Evolutionary conservation across 805 yeast species (phyloP).

Genomic region (Wickerhamomyces bisporus): DNA sequence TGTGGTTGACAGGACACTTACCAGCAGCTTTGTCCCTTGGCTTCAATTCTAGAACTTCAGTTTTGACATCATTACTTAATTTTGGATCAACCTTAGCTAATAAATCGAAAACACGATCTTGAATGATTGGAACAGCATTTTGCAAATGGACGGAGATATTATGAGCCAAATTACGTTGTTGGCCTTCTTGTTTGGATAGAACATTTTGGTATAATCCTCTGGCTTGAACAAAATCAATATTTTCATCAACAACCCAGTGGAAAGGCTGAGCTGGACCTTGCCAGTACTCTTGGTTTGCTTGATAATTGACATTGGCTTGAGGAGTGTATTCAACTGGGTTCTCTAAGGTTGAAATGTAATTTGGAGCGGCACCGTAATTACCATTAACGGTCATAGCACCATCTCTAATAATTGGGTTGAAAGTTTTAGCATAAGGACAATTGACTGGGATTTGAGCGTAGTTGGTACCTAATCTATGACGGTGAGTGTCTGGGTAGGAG

Average conservation of each 20-base stretch:
- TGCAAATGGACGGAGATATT: slow-evolving; percentile 73
- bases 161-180: slow-evolving; percentile 77
- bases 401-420: slow-evolving; percentile 75
- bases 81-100: slow-evolving; percentile 67
- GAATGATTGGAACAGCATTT: slow-evolving; percentile 68
- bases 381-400: slow-evolving; percentile 70
- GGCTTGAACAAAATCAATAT: slow-evolving; percentile 74
- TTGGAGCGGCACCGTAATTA: slow-evolving; percentile 74
- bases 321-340: slow-evolving; percentile 25
- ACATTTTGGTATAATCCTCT: slow-evolving; percentile 62
- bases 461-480: slow-evolving; percentile 72
- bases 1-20: slow-evolving; percentile 19
- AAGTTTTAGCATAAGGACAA: slow-evolving; percentile 62
- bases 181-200: slow-evolving; percentile 71
- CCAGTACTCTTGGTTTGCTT: slow-evolving; percentile 76
- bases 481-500: slow-evolving; percentile 81
- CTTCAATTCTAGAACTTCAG: slow-evolving; percentile 46
- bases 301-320: slow-evolving; percentile 28
- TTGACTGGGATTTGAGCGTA: slow-evolving; percentile 86
- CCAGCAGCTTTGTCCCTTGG: slow-evolving; percentile 18
- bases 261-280: slow-evolving; percentile 75
- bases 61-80: slow-evolving; percentile 63
- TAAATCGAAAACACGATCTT: slow-evolving; percentile 72
- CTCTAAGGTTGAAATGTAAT: slow-evolving; percentile 55
- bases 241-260: slow-evolving; percentile 76